Conservation (phyloP, 768 basidiomycete genomes). For the Phlegmacium glaucopus region DNA sequence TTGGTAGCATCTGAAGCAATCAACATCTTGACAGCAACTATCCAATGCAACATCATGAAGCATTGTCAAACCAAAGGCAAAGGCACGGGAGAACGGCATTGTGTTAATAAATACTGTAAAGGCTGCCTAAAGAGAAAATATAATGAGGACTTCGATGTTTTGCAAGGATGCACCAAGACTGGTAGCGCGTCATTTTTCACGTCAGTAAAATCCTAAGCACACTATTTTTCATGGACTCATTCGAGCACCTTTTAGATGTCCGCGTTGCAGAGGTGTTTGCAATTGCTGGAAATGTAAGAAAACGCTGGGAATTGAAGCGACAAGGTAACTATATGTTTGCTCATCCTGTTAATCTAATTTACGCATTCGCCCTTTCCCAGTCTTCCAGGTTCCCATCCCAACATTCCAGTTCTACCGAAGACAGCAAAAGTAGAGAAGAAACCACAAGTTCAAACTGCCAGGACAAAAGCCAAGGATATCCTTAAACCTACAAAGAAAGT, state of each 20-base stretch:
- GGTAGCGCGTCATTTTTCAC: slow-evolving; percentile 43
- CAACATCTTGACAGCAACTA: slow-evolving; percentile 4
- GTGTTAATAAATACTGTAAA: slow-evolving; percentile 59
- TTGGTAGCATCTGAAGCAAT: background rate
- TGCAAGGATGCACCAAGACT: slow-evolving; percentile 29
- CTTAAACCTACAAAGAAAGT: slow-evolving; percentile 12
- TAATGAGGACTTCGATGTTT: slow-evolving; percentile 43
- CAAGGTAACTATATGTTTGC: slow-evolving; percentile 42
- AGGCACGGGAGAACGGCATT: slow-evolving; percentile 35
- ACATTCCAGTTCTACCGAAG: slow-evolving; percentile 9
- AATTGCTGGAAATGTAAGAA: slow-evolving; percentile 68
- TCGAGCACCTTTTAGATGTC: slow-evolving; percentile 47
- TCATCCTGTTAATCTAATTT: background rate
- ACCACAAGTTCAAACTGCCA: slow-evolving; percentile 12
- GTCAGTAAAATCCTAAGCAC: slow-evolving; percentile 28
- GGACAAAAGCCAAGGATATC: slow-evolving; percentile 4
- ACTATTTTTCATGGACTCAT: background rate
- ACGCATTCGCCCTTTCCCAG: background rate
- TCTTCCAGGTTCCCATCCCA: slow-evolving; percentile 7
- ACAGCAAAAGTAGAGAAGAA: slow-evolving; percentile 5
- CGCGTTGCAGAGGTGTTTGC: slow-evolving; percentile 62
- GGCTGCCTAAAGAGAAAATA: slow-evolving; percentile 69
- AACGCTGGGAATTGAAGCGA: slow-evolving; percentile 54
- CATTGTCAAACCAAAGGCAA: slow-evolving; percentile 16
- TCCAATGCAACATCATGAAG: slow-evolving; percentile 34